Evolutionary conservation across 495 filamentous ascomycete species (phyloP).

Genomic region (Penicillium verhagenii): DNA sequence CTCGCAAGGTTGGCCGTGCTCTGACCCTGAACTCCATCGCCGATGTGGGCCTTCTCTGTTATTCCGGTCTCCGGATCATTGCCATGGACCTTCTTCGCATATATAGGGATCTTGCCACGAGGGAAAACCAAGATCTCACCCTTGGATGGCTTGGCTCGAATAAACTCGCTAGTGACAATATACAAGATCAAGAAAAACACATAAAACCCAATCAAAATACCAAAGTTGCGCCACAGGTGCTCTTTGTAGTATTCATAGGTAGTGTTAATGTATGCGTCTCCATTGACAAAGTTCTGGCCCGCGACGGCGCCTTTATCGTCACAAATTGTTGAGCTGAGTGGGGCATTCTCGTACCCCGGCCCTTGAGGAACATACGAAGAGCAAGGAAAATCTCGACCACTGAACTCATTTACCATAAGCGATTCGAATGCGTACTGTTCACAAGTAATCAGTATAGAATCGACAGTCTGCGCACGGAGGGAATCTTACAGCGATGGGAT

Average conservation of each 20-base stretch:
- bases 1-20: constrained; percentile 34
- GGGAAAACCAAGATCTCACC: constrained; percentile 9
- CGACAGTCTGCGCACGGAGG: background rate
- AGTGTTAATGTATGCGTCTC: constrained; percentile 14
- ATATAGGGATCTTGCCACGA: constrained; percentile 48
- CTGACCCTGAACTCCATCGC: constrained; percentile 38
- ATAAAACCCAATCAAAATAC: constrained; percentile 10
- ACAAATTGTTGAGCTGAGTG: constrained; percentile 52
- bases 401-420: constrained; percentile 90
- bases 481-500: constrained; percentile 62
- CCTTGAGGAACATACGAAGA: constrained; percentile 56
- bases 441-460: background rate
- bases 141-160: constrained; percentile 3
- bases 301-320: constrained; percentile 52
- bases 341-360: constrained; percentile 48
- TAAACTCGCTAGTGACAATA: constrained; percentile 7
- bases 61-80: constrained; percentile 29
- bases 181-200: constrained; percentile 7
- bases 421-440: constrained; percentile 77
- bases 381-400: constrained; percentile 64
- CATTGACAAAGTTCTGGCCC: constrained; percentile 8
- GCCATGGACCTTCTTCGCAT: constrained; percentile 50
- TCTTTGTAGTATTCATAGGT: constrained; percentile 4
- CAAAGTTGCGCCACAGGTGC: constrained; percentile 17
- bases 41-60: constrained; percentile 44